Conservation (phyloP, 2,329 filamentous ascomycete genomes). For the Aspergillus piperis region DNA sequence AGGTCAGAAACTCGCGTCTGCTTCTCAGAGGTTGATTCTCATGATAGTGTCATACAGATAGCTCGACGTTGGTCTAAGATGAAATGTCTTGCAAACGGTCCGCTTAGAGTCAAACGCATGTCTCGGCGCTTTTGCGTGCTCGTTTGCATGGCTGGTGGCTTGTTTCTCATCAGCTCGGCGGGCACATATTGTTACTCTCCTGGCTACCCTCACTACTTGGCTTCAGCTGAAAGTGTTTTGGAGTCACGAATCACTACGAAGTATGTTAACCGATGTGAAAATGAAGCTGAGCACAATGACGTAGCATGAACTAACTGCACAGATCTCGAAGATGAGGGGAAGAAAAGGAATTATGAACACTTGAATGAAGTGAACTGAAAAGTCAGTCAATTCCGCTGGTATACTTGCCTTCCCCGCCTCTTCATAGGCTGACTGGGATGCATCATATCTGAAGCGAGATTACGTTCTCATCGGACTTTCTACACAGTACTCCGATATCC, state of each 20-base stretch:
- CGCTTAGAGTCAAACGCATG: neutral
- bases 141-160: neutral
- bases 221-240: neutral
- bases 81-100: neutral
- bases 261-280: neutral
- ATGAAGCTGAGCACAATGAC: neutral
- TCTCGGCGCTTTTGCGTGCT: neutral
- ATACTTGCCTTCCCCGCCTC: neutral
- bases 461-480: neutral
- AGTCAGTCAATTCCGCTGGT: too few relatives aligned
- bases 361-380: neutral
- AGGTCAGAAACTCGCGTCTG: neutral
- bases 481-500: neutral
- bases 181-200: too few relatives aligned
- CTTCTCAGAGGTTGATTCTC: neutral
- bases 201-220: neutral
- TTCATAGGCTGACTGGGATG: neutral
- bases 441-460: neutral
- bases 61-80: neutral
- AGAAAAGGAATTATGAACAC: neutral
- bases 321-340: neutral
- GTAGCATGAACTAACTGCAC: neutral
- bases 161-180: neutral
- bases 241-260: neutral
- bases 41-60: neutral